phyloP scores from a whole-genome alignment of 306 rosid species.

The Rubus parviflorus region DNA sequence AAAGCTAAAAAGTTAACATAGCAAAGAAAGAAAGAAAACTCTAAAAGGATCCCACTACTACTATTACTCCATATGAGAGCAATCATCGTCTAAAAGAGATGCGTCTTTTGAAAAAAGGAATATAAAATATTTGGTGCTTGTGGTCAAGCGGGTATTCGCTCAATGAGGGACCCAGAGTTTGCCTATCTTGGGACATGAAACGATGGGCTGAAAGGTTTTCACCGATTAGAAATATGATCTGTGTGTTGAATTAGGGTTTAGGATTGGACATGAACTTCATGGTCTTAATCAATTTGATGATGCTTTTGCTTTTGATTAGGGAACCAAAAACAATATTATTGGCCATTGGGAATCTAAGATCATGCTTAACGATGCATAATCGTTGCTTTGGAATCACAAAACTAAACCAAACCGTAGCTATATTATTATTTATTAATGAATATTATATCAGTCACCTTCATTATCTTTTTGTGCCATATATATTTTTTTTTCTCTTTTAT shows the following conservation, averaged over 20 bases:
- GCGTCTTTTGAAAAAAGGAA: slow-evolving; percentile 30
- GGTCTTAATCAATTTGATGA: slow-evolving; percentile 34
- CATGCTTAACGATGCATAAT: slow-evolving; percentile 46
- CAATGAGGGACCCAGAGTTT: slow-evolving; percentile 43
- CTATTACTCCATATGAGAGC: slow-evolving; percentile 48
- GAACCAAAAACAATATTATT: slow-evolving; percentile 36
- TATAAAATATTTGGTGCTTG: slow-evolving; percentile 34
- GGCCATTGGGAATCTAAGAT: slow-evolving; percentile 46
- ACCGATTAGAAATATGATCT: background rate
- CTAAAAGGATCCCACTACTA: slow-evolving; percentile 47
- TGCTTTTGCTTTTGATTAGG: slow-evolving; percentile 40
- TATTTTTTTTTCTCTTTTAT: slow-evolving; percentile 15
- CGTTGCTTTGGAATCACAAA: slow-evolving; percentile 55
- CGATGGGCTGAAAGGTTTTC: slow-evolving; percentile 80
- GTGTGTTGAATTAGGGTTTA: slow-evolving; percentile 2
- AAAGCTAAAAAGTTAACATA: slow-evolving; percentile 29
- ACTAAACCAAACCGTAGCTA: background rate
- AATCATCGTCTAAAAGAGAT: slow-evolving; percentile 79
- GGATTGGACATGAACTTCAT: slow-evolving; percentile 68
- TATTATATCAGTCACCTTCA: slow-evolving; percentile 21
- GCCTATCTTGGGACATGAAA: slow-evolving; percentile 58
- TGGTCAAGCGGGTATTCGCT: slow-evolving; percentile 71
- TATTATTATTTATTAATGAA: background rate
- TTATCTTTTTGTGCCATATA: slow-evolving; percentile 18
- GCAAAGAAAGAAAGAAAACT: slow-evolving; percentile 41